Percentiles rank a stretch among this genome's conserved stretches.
Evolutionary conservation across 192 early-diverging fungal genomes (phyloP).

Genomic region (Umbelopsis sp.): DNA sequence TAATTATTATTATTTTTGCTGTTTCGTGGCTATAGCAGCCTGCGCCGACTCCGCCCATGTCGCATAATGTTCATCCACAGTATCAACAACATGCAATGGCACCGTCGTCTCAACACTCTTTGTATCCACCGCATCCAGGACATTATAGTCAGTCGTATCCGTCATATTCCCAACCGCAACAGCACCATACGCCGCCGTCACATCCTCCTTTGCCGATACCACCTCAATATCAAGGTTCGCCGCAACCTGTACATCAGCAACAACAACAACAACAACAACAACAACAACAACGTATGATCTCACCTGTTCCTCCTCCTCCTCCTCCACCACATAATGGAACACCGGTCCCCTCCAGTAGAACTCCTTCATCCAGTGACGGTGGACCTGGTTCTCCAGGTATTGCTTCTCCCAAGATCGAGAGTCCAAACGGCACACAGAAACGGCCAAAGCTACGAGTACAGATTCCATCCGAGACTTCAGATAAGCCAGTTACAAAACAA

Average conservation of each 20-base stretch:
- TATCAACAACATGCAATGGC: conserved; percentile 5
- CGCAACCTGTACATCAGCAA: neutral
- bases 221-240: conserved; percentile 14
- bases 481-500: neutral
- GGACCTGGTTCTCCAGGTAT: conserved; percentile 10
- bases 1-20: neutral
- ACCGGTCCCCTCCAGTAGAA: conserved; percentile 1
- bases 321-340: conserved; percentile 2
- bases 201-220: conserved; percentile 13
- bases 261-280: no score
- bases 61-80: conserved; percentile 15
- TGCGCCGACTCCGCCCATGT: neutral
- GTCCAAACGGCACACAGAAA: conserved; percentile 36
- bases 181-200: conserved; percentile 23
- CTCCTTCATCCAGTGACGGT: conserved; percentile 5
- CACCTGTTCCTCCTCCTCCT: conserved; percentile 3
- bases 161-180: conserved; percentile 20
- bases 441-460: conserved; percentile 46
- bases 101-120: neutral
- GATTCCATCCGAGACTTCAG: conserved; percentile 38
- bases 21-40: neutral
- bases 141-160: conserved; percentile 1
- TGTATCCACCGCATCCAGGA: neutral
- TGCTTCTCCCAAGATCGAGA: conserved; percentile 27
- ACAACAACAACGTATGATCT: conserved; percentile 12